Base-by-base conservation (phyloP, 805 yeast genomes). In the Lipomyces oligophaga region DNA sequence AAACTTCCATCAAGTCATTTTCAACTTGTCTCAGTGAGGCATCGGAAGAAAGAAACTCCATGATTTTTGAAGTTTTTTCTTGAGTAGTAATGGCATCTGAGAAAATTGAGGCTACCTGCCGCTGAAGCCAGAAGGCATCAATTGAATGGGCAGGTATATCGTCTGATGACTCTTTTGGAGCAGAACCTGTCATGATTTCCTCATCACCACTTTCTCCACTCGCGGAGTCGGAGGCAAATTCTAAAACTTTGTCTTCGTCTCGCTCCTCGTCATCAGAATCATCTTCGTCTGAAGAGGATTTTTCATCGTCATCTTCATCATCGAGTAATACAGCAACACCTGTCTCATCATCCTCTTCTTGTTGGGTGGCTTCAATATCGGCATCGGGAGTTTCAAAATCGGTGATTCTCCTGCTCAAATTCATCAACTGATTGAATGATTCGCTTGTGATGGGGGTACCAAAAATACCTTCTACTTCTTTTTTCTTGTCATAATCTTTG, bases 91-190 rank as follows among this genome's bases (percentile, higher is more conserved):
- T 69, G 52, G 73, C 63, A 55, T 78, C 78, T 21, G 59, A 55
- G 38, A 62, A 60, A 3, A 58, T 56, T 1, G 64, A 42, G 0
- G 77, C 62, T 1, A 85, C 53, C 40, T 72, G 70, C 47, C 78
- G 68, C 41, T 77, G 77, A 1, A 85, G 63, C 75, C 79, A 85
- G 46, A 67, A 73, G 5, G 73, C 66, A 42, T 72, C 76, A 18
- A 78, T 67, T 3, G 69, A 69, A 4, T 64, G 58, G 2, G 76
- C 66, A 8, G 67, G 56, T 5, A 76, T 45, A 5, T 42, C n/a
- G 20, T 48, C 44, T 13, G 38, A 36, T 21, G 38, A 39, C 13
- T 28, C 49, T 16, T 22, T 30, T 15, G 31, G 50, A n/a, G 30
- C 34, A 5, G 42, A 20, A 6, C 32, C 18, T 22, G 21, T 19